Conservation (phyloP, 2,329 filamentous ascomycete species). For the Colletotrichum caudatum region DNA sequence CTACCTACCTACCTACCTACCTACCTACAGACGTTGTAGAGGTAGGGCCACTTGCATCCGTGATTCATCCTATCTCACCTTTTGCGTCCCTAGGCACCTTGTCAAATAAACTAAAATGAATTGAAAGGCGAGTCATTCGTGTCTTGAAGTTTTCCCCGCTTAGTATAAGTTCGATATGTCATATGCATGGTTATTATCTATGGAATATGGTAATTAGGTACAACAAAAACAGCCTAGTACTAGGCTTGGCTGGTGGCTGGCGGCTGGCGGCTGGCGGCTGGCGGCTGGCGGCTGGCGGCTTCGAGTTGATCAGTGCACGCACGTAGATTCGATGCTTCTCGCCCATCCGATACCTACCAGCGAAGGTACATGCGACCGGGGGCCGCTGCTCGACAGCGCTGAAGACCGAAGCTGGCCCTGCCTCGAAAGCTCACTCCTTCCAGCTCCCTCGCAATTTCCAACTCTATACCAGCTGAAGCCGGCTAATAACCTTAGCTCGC, state of each 20-base stretch:
- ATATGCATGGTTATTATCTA: not conserved
- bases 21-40: not conserved
- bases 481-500: conserved; percentile 3
- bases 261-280: too few species aligned
- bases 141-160: not conserved
- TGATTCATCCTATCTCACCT: not conserved
- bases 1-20: too few species aligned
- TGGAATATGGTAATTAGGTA: too few species aligned
- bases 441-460: not conserved
- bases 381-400: not conserved
- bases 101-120: not conserved
- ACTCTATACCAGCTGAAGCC: not conserved
- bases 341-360: not conserved
- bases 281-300: not conserved
- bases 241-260: not conserved
- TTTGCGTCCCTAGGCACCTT: not conserved
- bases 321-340: not conserved
- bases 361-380: too few species aligned
- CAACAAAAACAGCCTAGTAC: not conserved
- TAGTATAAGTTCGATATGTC: not conserved
- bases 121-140: not conserved
- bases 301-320: conserved; percentile 7
- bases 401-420: not conserved
- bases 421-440: not conserved
- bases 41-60: not conserved